These are phyloP conservation scores for Solanum stenotomum DNA, from an alignment of 257 asterid species.

Conservation along the genomic window DNA sequence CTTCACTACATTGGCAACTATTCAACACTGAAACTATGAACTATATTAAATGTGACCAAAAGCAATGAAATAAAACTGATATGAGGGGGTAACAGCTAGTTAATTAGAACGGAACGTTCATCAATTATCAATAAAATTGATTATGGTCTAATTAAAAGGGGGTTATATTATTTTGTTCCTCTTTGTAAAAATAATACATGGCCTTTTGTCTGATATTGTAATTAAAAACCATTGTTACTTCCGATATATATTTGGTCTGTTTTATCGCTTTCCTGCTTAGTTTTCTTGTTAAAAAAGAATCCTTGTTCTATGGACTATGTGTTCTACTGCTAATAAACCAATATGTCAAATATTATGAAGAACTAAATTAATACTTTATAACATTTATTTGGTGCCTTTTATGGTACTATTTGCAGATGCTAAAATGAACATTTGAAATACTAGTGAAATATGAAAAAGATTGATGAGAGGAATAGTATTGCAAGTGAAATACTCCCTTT, in stretches of 20 bases:
- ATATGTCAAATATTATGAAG: background rate
- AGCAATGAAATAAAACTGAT: background rate
- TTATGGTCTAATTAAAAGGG: background rate
- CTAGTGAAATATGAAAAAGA: background rate
- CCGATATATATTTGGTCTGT: background rate
- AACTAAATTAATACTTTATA: background rate
- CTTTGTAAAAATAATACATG: background rate
- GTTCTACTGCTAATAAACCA: background rate
- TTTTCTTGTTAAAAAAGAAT: background rate
- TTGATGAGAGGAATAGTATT: background rate
- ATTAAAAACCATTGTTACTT: background rate
- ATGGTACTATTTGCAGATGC: background rate
- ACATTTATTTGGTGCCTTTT: background rate
- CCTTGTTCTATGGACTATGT: background rate
- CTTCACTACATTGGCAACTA: slow-evolving; percentile 10
- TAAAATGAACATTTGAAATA: background rate
- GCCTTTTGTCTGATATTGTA: background rate
- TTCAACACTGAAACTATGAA: background rate
- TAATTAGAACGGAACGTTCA: background rate
- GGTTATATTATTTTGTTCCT: background rate
- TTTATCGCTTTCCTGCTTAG: background rate
- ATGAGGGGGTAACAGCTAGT: background rate
- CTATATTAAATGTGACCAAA: background rate
- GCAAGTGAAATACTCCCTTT: background rate
- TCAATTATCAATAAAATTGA: background rate